Evolutionary conservation across 352 stramenopile genomes (phyloP).

Genomic region (Globisporangium cystogenes): DNA sequence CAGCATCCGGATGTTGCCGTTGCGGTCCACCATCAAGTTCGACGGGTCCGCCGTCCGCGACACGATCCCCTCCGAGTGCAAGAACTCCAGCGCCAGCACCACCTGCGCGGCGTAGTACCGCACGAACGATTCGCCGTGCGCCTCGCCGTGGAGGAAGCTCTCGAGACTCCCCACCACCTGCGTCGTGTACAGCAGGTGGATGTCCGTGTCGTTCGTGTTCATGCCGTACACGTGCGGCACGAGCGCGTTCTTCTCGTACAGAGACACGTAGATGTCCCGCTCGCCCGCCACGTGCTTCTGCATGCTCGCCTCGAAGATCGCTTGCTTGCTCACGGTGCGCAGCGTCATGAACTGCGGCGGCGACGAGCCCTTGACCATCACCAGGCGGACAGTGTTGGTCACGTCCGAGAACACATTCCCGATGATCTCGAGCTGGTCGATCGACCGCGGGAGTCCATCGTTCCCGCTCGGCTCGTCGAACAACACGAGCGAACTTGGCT

Average conservation of each 20-base stretch:
- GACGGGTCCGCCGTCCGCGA: slow-evolving; percentile 73
- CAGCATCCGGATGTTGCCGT: slow-evolving; percentile 77
- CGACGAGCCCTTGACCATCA: slow-evolving; percentile 53
- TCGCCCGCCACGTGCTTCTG: slow-evolving; percentile 80
- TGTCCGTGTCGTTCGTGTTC: slow-evolving; percentile 73
- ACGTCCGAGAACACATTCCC: slow-evolving; percentile 68
- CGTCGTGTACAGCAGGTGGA: slow-evolving; percentile 77
- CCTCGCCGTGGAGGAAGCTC: slow-evolving; percentile 62
- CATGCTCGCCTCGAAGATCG: slow-evolving; percentile 72
- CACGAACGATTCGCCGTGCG: slow-evolving; percentile 72
- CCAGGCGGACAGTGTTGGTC: slow-evolving; percentile 71
- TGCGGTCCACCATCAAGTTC: slow-evolving; percentile 77
- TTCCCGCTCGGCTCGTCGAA: slow-evolving; percentile 47
- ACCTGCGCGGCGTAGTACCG: slow-evolving; percentile 85
- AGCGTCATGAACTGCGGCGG: slow-evolving; percentile 62
- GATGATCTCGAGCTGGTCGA: slow-evolving; percentile 65
- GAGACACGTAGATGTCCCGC: slow-evolving; percentile 76
- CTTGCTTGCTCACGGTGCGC: slow-evolving; percentile 75
- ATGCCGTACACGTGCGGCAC: slow-evolving; percentile 65
- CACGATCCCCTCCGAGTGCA: slow-evolving; percentile 80
- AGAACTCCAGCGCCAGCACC: slow-evolving; percentile 73
- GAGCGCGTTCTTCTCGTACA: slow-evolving; percentile 74
- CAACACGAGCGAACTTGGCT: slow-evolving; percentile 50
- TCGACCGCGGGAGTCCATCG: slow-evolving; percentile 31
- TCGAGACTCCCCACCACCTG: slow-evolving; percentile 82